A percentile compares a stretch with the other conserved stretches of the same genome.
phyloP scores from a whole-genome alignment of 2,329 filamentous ascomycete genomes.

The Penicillium crustosum region DNA sequence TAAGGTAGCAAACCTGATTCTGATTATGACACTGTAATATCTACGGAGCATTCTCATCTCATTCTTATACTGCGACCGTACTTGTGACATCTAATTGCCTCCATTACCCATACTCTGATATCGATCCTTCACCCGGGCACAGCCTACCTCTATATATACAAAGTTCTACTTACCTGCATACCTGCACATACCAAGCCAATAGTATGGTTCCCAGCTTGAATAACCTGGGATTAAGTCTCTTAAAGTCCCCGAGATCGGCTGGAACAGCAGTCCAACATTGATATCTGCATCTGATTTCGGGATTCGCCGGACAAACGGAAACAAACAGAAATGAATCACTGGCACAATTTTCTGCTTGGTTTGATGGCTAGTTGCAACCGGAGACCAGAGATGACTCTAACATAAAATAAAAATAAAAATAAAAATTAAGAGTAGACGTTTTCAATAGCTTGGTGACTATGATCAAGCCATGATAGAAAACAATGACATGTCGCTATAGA shows the following conservation, averaged over 20 bases:
- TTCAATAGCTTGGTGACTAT: not conserved
- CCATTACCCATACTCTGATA: not conserved
- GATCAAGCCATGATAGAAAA: not conserved
- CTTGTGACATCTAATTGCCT: not conserved
- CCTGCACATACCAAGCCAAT: not conserved
- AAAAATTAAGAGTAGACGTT: not conserved
- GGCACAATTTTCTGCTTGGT: not conserved
- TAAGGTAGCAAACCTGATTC: not conserved
- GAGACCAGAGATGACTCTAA: not conserved
- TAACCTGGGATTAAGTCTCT: not conserved
- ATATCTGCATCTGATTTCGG: not conserved
- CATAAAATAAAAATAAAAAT: too few species aligned
- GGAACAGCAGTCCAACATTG: not conserved
- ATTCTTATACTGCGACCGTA: not conserved
- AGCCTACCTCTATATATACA: not conserved
- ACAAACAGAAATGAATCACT: not conserved
- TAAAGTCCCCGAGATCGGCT: not conserved
- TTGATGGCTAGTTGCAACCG: not conserved
- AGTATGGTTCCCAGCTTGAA: not conserved
- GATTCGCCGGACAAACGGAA: not conserved
- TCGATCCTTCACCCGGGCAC: not conserved
- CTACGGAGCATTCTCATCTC: not conserved
- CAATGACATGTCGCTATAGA: not conserved
- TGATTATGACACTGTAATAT: not conserved
- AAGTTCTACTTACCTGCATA: not conserved